Percentiles rank a stretch among this genome's conserved stretches.
Conservation (phyloP, 176 grass and related monocot species). For the Miscanthus lutarioriparius region DNA sequence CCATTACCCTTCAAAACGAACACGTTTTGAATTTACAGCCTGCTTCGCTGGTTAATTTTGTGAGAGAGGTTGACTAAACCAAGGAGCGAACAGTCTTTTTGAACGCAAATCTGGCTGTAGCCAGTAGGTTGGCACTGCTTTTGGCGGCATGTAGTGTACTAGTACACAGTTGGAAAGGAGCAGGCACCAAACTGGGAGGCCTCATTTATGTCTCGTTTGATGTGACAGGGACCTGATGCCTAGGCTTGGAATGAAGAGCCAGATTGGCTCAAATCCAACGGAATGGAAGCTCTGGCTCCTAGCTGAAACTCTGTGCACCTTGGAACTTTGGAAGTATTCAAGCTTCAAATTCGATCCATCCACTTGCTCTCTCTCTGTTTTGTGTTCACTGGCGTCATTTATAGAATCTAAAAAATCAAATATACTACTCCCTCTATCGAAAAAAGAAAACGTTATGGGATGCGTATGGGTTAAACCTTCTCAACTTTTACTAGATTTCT, state of each 20-base stretch:
- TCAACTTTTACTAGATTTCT: no score
- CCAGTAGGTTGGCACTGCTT: background rate
- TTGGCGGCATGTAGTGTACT: background rate
- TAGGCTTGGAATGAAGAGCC: no score
- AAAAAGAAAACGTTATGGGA: no score
- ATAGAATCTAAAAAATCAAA: background rate
- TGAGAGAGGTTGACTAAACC: no score
- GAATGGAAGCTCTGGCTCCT: conserved; percentile 20
- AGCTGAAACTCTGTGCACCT: conserved; percentile 21
- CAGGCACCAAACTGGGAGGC: no score
- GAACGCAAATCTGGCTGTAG: conserved; percentile 1
- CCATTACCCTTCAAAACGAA: background rate
- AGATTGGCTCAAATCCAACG: conserved; percentile 31
- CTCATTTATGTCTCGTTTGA: no score
- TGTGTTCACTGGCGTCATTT: background rate
- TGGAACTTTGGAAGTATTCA: background rate
- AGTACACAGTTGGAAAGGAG: background rate
- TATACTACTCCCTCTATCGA: no score
- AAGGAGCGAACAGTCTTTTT: no score
- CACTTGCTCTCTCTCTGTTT: background rate
- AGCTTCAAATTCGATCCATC: conserved; percentile 27
- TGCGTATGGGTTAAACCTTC: no score
- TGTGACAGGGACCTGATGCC: no score
- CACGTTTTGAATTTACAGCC: background rate
- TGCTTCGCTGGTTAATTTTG: no score